Evolutionary conservation across 345 rosid genomes (phyloP).

Genomic region (Eucalyptus cloeziana): DNA sequence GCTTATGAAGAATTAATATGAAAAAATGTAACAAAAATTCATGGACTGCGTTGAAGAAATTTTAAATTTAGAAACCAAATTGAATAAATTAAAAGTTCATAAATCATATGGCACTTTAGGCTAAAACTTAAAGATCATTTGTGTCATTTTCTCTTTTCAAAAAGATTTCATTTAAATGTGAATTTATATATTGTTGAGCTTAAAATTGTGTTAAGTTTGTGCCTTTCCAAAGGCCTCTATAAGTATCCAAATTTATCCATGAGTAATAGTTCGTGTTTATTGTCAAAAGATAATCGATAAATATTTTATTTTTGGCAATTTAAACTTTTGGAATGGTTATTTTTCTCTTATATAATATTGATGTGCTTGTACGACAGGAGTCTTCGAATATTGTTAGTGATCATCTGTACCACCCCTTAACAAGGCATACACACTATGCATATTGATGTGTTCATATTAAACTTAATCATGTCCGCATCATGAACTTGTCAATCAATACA

Average conservation of each 20-base stretch:
- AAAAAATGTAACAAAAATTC: background rate
- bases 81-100: too few relatives aligned
- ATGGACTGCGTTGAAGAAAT: background rate
- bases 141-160: background rate
- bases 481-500: background rate
- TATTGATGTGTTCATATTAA: background rate
- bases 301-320: background rate
- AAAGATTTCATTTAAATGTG: background rate
- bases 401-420: background rate
- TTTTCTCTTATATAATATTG: background rate
- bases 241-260: background rate
- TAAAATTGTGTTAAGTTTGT: background rate
- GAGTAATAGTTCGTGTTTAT: background rate
- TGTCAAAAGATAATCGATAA: background rate
- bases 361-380: background rate
- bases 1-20: too few relatives aligned
- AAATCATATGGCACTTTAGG: too few relatives aligned
- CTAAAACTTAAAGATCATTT: too few relatives aligned
- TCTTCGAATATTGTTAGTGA: rapidly evolving
- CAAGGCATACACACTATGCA: background rate
- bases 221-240: background rate
- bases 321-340: background rate
- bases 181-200: background rate
- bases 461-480: background rate
- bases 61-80: too few relatives aligned